Evolutionary conservation across 2,329 filamentous ascomycete species (phyloP), one percentile per base, ranked within the genome.

Genomic region (Alternaria arborescens): DNA sequence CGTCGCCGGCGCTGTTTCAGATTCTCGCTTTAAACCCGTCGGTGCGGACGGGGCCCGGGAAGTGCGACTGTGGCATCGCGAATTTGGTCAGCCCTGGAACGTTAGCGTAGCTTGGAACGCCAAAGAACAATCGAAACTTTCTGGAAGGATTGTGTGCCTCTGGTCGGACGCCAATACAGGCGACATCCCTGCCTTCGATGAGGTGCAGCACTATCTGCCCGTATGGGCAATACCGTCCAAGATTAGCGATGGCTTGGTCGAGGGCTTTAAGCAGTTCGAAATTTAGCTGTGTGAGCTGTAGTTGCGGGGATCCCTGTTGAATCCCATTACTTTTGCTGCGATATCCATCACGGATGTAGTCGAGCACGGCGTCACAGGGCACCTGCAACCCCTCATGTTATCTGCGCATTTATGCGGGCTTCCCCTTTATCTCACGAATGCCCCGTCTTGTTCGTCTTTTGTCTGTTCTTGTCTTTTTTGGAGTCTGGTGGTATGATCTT

Each of bases 151-250:
- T 1, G 84, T 89, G 16, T 98, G 95, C 78, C 82, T 91, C 32
- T 98, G 94, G 93, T 93, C 90, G 71, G 95, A 99, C 80, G 89
- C 87, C 44, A 97, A 97, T 72, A 80, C 82, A 36, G 89, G 87
- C 4, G 84, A 84, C 1, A 93, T 98, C 48, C 94, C 94, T 0
- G 94, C 94, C 1, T 86, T 94, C 52, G 91, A 95, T 69, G 94
- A 98, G 79, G 83, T 92, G 50, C 82, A 86, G 68, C 86, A 89
- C 75, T 97, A 89, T 79, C 85, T 89, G 68, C 95, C 95, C 0
- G 81, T 83, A 5, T 99, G 95, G 95, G 88, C 88, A 7, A 89
- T 89, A 10, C 83, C 93, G 28, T 89, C 88, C 4, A 97, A 97
- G 80, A 80, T 87, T 64, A 84, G 84, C 26, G 90, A 93, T 79